Evolutionary conservation across 1,139 yeast species (phyloP).

Genomic region (Suhomyces yuchorum): DNA sequence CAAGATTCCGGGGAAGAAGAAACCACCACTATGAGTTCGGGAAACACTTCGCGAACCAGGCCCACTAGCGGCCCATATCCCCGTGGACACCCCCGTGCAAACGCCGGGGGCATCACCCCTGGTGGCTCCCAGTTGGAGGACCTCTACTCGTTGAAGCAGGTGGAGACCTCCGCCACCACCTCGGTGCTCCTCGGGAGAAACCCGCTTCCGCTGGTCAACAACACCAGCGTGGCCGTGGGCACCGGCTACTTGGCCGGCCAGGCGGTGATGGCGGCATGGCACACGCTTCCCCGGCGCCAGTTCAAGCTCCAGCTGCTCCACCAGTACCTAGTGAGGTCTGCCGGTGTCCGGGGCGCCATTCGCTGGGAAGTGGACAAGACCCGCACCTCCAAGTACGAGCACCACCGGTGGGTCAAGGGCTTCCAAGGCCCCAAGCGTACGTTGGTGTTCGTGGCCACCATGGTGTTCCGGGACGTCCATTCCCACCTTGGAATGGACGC

Average conservation of each 20-base stretch:
- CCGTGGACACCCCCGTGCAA: too few relatives aligned
- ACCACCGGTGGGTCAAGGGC: neutral
- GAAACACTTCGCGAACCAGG: neutral
- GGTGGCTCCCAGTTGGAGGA: too few relatives aligned
- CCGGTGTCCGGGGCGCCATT: neutral
- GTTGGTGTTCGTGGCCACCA: neutral
- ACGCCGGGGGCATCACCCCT: too few relatives aligned
- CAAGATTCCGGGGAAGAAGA: neutral
- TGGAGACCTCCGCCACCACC: neutral
- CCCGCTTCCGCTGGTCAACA: neutral
- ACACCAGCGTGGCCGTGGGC: neutral
- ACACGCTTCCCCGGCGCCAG: neutral
- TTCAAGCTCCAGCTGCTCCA: neutral
- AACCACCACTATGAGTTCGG: neutral
- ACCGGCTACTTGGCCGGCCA: neutral
- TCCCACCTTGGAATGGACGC: neutral
- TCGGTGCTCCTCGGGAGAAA: neutral
- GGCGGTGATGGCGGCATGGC: constrained; percentile 1
- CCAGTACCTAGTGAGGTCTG: neutral
- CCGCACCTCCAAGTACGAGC: neutral
- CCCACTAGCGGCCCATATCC: too few relatives aligned
- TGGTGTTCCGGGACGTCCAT: neutral
- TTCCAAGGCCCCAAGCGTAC: neutral
- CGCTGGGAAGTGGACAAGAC: neutral
- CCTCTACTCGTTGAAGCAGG: neutral